phyloP scores from a whole-genome alignment of 768 basidiomycete species.

The Pleurotus tuoliensis region DNA sequence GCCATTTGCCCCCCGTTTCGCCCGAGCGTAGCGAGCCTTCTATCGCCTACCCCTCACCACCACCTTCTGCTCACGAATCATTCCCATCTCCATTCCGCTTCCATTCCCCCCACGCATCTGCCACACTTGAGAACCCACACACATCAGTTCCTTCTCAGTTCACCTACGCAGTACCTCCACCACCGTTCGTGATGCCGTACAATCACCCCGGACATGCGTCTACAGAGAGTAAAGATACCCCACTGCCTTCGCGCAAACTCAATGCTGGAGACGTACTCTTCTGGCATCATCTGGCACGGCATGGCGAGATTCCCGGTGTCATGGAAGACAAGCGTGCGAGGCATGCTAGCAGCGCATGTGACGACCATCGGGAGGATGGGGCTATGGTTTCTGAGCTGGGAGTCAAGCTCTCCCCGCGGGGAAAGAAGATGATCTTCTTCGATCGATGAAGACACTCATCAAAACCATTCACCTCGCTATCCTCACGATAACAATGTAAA shows the following conservation, averaged over 20 bases:
- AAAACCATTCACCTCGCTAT: neutral
- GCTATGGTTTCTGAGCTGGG: constrained; percentile 11
- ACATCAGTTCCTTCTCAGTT: constrained; percentile 4
- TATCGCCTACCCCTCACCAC: constrained; percentile 19
- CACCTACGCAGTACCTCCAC: constrained; percentile 18
- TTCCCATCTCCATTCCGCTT: constrained; percentile 23
- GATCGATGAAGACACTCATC: constrained; percentile 7
- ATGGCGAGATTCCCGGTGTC: constrained; percentile 71
- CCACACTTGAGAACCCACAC: constrained; percentile 13
- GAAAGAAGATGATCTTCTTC: constrained; percentile 8
- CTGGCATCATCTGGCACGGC: constrained; percentile 73
- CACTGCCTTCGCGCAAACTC: constrained; percentile 34
- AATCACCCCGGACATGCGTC: constrained; percentile 17
- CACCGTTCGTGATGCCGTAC: constrained; percentile 21
- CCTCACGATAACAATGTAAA: constrained; percentile 1
- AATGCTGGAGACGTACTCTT: constrained; percentile 60
- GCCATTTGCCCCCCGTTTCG: constrained; percentile 34
- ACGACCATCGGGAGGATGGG: constrained; percentile 10
- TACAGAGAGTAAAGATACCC: constrained; percentile 38
- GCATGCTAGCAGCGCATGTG: constrained; percentile 10
- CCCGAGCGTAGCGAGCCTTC: constrained; percentile 33
- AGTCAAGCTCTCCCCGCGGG: constrained; percentile 10
- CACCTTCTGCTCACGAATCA: constrained; percentile 14
- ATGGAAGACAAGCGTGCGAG: constrained; percentile 59
- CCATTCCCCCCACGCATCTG: constrained; percentile 17